Conservation (phyloP, 129 eudicot species). For the Flaveria robusta region DNA sequence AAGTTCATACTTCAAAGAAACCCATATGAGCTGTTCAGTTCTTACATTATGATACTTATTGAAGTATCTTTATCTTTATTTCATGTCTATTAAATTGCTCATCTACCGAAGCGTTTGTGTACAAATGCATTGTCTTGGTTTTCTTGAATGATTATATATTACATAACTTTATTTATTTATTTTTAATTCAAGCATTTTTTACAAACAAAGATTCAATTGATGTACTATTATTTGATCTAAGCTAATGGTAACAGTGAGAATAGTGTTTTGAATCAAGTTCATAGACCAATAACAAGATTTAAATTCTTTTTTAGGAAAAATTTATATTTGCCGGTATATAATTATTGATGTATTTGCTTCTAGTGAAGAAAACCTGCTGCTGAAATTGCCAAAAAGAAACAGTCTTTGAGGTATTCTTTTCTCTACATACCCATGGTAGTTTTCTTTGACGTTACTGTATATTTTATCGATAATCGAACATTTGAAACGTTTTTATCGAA, state of each 20-base stretch:
- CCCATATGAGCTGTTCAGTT: too few relatives aligned
- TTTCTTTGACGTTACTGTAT: background rate
- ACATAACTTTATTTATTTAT: too few relatives aligned
- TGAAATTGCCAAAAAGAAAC: constrained; percentile 54
- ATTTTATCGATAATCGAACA: background rate
- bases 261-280: constrained; percentile 4
- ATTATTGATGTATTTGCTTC: constrained; percentile 16
- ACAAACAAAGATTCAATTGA: too few relatives aligned
- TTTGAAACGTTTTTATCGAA: background rate
- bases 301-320: background rate
- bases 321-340: background rate
- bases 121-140: too few relatives aligned
- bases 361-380: constrained; percentile 65
- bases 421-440: background rate
- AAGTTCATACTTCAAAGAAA: too few relatives aligned
- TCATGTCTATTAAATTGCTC: too few relatives aligned
- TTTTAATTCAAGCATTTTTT: too few relatives aligned
- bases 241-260: constrained; percentile 15
- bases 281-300: constrained; percentile 17
- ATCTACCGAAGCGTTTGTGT: too few relatives aligned
- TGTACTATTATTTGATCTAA: constrained; percentile 7
- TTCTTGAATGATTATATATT: too few relatives aligned
- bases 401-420: constrained; percentile 42
- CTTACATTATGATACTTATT: too few relatives aligned
- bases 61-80: too few relatives aligned